These are phyloP conservation scores for Pichia sp. DNA, from an alignment of 1,139 yeast species.

Conservation along the genomic window DNA sequence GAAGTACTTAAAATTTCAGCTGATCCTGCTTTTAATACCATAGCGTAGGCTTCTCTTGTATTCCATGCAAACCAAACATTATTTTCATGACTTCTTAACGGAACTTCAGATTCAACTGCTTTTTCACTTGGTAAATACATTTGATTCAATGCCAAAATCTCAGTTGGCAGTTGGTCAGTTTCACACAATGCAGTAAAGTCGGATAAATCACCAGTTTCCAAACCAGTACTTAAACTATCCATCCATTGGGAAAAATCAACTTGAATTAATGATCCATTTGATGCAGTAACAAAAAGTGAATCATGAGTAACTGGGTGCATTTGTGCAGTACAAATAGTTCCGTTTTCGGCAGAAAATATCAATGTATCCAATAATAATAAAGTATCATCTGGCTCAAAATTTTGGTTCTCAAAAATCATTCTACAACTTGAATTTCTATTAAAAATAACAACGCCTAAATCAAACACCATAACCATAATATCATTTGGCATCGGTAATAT, in stretches of 20 bases:
- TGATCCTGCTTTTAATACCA: constrained; percentile 7
- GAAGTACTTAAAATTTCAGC: constrained; percentile 2
- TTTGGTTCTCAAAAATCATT: constrained; percentile 22
- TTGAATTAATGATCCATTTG: constrained; percentile 18
- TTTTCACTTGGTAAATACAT: constrained; percentile 10
- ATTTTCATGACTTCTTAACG: constrained; percentile 15
- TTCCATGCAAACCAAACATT: constrained; percentile 24
- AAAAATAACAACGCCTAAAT: constrained; percentile 18
- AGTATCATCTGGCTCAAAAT: constrained; percentile 6
- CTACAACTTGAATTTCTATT: constrained; percentile 17
- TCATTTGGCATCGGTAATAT: constrained; percentile 24
- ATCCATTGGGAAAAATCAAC: constrained; percentile 28
- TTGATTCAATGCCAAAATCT: constrained; percentile 16
- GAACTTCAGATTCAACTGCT: constrained; percentile 1
- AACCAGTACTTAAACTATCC: constrained; percentile 13
- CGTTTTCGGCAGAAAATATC: constrained; percentile 10
- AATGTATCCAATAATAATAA: constrained; percentile 14
- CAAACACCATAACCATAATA: constrained; percentile 19
- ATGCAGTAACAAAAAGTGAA: constrained; percentile 18
- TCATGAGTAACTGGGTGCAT: constrained; percentile 19
- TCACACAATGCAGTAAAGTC: constrained; percentile 13
- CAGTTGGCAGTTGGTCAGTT: constrained; percentile 18
- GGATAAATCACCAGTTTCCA: constrained; percentile 16
- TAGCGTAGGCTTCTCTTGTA: constrained; percentile 15
- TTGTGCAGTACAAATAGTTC: constrained; percentile 14